Evolutionary conservation across 495 filamentous ascomycete genomes (phyloP), one percentile per base, ranked within the genome.

Genomic region (Penicillium pulvis): DNA sequence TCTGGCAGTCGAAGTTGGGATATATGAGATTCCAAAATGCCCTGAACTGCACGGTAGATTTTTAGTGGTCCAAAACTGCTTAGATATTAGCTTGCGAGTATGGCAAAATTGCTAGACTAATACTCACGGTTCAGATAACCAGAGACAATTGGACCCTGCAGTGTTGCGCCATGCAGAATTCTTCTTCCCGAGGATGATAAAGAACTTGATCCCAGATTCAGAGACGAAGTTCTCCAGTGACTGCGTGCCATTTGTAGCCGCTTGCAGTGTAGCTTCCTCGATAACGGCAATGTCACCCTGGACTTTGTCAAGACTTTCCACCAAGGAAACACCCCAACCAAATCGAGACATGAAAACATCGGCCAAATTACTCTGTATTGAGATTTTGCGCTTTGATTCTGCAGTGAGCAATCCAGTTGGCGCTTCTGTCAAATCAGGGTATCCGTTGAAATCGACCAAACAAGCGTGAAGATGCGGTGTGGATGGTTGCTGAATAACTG

Each of bases 1-100:
- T 41, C 39, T 0, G 39, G 16, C 39, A n/a, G 39, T 41, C 42
- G 31, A 8, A n/a, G 42, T 33, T 39, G 62, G 11, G n/a, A 30
- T 14, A 31, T 57, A 53, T 17, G 59, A 46, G 45, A 62, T 11
- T 65, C 52, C 14, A 63, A 61, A 12, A 67, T 48, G 20, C 54
- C 55, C n/a, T 70, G 58, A 4, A 73, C 48, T 3, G 71, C 67
- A 23, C 61, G 55, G 30, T 54, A 56, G 9, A 76, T 63, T 16
- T 72, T 72, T 0, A 63, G 69, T n/a, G 74, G 74, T 12, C 69
- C 74, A 26, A 72, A 64, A 45, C 73, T 75, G 10, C 19, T n/a
- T n/a, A 0, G 44, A 28, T 3, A 51, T 73, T 50, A 74, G 68
- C 42, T 24, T 39, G 3, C 24, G 24, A 26, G 17, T 1, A 28